phyloP scores from a whole-genome alignment of 805 yeast genomes.

The Pichia scutulata region DNA sequence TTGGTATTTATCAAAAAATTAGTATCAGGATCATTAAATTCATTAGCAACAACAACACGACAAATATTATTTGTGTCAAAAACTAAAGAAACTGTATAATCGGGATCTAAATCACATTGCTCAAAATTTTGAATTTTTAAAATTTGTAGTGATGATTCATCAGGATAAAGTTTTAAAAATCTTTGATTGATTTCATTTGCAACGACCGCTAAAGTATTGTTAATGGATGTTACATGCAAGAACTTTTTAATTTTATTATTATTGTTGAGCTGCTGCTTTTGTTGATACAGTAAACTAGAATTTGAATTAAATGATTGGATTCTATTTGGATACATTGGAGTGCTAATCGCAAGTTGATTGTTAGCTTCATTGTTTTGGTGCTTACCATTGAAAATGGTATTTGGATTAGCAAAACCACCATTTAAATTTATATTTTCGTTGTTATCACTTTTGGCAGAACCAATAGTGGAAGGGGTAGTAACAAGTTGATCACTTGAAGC shows the following conservation, averaged over 20 bases:
- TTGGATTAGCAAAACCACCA: not conserved
- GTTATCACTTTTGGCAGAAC: not conserved
- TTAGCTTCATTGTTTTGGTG: not conserved
- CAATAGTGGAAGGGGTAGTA: not conserved
- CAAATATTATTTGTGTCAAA: constrained; percentile 45
- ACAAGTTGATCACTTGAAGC: not conserved
- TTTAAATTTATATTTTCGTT: not conserved
- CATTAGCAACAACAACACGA: constrained; percentile 37
- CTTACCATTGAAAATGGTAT: not conserved
- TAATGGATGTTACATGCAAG: constrained; percentile 51
- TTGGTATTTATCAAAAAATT: not conserved
- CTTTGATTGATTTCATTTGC: constrained; percentile 48
- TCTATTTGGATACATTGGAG: constrained; percentile 1
- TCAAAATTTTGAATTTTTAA: constrained; percentile 58
- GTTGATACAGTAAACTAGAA: constrained; percentile 1
- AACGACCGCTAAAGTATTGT: constrained; percentile 39
- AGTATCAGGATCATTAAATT: constrained; percentile 19
- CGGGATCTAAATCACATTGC: constrained; percentile 75
- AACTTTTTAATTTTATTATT: constrained; percentile 35
- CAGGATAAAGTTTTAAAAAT: constrained; percentile 59
- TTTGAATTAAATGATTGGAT: constrained; percentile 1
- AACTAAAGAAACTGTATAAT: constrained; percentile 56
- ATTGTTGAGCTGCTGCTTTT: not conserved
- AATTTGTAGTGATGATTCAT: constrained; percentile 45
- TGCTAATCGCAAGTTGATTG: constrained; percentile 1